These are phyloP conservation scores for Stemphylium lycopersici DNA, from an alignment of 2,329 filamentous ascomycete species.

Conservation along the genomic window DNA sequence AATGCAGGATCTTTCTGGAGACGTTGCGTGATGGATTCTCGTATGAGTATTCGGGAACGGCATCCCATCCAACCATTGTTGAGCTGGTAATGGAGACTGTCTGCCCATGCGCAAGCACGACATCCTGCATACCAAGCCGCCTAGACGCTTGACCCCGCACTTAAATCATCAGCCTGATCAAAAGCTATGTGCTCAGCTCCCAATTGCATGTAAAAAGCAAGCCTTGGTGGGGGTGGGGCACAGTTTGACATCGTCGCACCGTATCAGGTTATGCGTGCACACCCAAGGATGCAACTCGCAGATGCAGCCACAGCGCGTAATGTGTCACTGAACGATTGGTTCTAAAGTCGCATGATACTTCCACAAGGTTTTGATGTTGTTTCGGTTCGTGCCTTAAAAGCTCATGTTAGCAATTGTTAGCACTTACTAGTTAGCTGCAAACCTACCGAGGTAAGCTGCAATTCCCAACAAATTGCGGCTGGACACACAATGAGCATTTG, in stretches of 20 bases:
- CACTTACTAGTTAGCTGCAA: neutral
- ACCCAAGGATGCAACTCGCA: neutral
- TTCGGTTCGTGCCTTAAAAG: neutral
- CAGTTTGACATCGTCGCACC: neutral
- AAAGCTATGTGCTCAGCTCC: neutral
- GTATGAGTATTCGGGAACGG: neutral
- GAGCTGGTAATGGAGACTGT: neutral
- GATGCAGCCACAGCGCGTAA: constrained; percentile 10
- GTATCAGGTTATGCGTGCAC: neutral
- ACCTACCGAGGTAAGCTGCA: neutral
- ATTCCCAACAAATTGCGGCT: neutral
- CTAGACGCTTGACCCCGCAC: constrained; percentile 6
- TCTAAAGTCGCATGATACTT: neutral
- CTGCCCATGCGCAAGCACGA: constrained; percentile 9
- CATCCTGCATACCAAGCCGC: constrained; percentile 3
- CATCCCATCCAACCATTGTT: neutral
- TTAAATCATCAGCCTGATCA: neutral
- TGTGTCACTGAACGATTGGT: constrained; percentile 8
- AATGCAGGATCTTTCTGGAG: neutral
- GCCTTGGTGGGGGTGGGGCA: neutral
- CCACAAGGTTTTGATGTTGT: neutral
- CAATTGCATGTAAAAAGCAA: neutral
- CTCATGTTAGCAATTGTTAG: neutral
- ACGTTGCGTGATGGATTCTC: neutral
- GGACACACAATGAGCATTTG: neutral